phyloP scores from a whole-genome alignment of 2,329 filamentous ascomycete genomes.

The Fusarium stilboides region DNA sequence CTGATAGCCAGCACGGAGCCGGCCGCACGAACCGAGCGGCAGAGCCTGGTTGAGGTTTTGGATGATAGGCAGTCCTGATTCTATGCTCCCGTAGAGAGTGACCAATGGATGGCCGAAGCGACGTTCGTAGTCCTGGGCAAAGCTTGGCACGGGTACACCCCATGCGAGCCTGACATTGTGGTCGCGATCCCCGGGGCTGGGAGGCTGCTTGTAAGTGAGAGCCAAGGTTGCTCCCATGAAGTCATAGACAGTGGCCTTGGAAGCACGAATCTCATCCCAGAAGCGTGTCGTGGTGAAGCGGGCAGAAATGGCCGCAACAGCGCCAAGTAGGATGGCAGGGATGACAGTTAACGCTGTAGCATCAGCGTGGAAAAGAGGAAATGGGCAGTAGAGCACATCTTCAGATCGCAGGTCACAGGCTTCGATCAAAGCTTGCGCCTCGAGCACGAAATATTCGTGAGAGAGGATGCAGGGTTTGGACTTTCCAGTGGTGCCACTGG shows the following conservation, averaged over 20 bases:
- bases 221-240: conserved; percentile 23
- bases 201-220: conserved; percentile 19
- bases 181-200: conserved; percentile 6
- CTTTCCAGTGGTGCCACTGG: conserved; percentile 22
- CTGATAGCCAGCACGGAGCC: background rate
- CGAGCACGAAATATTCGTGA: conserved; percentile 19
- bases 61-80: background rate
- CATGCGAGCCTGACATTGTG: background rate
- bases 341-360: background rate
- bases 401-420: background rate
- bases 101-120: background rate
- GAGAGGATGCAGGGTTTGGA: conserved; percentile 18
- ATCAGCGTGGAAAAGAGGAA: background rate
- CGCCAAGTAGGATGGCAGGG: background rate
- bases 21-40: background rate
- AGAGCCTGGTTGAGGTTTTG: background rate
- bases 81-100: background rate
- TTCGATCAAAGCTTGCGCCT: conserved; percentile 11
- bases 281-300: conserved; percentile 10
- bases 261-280: conserved; percentile 21
- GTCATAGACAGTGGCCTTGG: conserved; percentile 20
- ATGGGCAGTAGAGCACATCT: background rate
- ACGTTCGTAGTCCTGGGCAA: background rate
- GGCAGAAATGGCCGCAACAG: background rate
- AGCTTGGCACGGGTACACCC: background rate